These are phyloP conservation scores for Magnaporthiopsis incrustans DNA, from an alignment of 2,329 filamentous ascomycete species.

Conservation along the genomic window DNA sequence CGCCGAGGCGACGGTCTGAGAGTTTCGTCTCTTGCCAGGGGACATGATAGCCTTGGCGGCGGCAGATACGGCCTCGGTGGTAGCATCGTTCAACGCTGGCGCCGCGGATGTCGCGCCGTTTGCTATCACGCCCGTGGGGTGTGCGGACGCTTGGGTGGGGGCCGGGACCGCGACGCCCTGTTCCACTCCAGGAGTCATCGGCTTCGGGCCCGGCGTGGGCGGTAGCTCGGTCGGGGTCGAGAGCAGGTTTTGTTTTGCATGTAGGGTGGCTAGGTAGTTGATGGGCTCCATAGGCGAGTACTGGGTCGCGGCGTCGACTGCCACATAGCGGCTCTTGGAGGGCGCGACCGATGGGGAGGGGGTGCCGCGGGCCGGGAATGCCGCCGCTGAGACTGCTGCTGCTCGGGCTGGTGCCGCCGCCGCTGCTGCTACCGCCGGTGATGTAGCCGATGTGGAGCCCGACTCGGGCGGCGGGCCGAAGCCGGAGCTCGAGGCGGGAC, in stretches of 20 bases:
- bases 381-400: conserved; percentile 3
- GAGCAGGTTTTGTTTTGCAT: conserved; percentile 5
- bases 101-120: conserved; percentile 4
- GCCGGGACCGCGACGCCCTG: conserved; percentile 14
- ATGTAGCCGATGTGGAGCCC: neutral
- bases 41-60: conserved; percentile 18
- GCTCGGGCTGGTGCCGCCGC: conserved; percentile 5
- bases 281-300: conserved; percentile 41
- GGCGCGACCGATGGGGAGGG: conserved; percentile 14
- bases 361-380: conserved; percentile 1
- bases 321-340: conserved; percentile 32
- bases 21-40: conserved; percentile 35
- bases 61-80: neutral
- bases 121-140: conserved; percentile 12
- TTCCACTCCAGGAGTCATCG: conserved; percentile 21
- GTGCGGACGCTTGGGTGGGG: conserved; percentile 12
- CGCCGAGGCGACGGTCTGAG: conserved; percentile 21
- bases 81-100: neutral
- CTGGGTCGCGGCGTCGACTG: conserved; percentile 39
- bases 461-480: conserved; percentile 19
- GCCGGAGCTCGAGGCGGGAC: conserved; percentile 14
- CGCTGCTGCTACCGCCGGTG: neutral
- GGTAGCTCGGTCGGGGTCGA: conserved; percentile 18
- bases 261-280: conserved; percentile 23
- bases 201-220: conserved; percentile 17